phyloP scores from a whole-genome alignment of 1,284 basidiomycete genomes.

The Sporisorium iseilematis-ciliati region DNA sequence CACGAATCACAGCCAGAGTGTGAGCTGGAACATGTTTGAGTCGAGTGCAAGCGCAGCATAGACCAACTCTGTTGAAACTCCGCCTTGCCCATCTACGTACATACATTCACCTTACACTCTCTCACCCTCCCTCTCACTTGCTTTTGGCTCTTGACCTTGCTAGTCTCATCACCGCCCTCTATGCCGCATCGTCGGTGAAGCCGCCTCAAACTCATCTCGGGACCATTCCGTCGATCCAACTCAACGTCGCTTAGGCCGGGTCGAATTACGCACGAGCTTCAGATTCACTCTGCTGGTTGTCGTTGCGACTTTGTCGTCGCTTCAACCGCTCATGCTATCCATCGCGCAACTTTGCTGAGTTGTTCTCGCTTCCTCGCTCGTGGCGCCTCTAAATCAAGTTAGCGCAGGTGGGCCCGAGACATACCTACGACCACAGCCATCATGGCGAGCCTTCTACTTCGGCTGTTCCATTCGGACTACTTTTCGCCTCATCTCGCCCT shows the following conservation, averaged over 20 bases:
- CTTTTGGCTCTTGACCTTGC: not conserved
- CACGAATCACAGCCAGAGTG: not conserved
- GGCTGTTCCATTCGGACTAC: slow-evolving; percentile 68
- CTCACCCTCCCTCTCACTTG: not conserved
- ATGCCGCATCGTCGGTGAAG: not conserved
- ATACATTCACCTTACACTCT: not conserved
- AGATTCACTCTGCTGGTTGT: too few relatives aligned
- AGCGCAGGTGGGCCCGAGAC: not conserved
- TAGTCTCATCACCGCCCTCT: not conserved
- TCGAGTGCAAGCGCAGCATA: too few relatives aligned
- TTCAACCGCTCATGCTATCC: not conserved
- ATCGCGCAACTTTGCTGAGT: not conserved
- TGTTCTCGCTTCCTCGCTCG: not conserved
- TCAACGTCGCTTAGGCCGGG: not conserved
- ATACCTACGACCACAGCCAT: not conserved
- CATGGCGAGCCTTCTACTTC: slow-evolving; percentile 67
- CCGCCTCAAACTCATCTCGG: not conserved
- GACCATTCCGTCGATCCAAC: too few relatives aligned
- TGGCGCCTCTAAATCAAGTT: not conserved
- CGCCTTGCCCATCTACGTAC: slow-evolving; percentile 3
- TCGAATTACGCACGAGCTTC: not conserved
- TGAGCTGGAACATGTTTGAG: slow-evolving; percentile 2
- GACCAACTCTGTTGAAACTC: slow-evolving; percentile 11
- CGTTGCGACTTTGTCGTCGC: not conserved
- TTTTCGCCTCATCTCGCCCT: slow-evolving; percentile 68